phyloP scores from a whole-genome alignment of 2,329 filamentous ascomycete species.

The Microthyrium microscopicum region DNA sequence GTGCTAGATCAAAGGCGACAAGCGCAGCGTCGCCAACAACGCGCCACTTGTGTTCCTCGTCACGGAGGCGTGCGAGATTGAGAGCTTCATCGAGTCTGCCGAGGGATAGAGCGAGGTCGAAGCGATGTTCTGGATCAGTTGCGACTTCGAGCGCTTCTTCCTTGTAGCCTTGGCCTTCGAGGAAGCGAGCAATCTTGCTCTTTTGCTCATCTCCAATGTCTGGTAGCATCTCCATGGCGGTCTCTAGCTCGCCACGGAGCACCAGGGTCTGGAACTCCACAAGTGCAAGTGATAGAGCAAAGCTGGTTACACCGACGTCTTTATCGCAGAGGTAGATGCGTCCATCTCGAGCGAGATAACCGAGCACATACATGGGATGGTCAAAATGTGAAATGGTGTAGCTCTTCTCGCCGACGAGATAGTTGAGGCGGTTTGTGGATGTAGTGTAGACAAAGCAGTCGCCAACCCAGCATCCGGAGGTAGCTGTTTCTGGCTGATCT shows the following conservation, averaged over 20 bases:
- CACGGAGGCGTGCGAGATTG: slow-evolving; percentile 63
- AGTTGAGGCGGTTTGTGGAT: slow-evolving; percentile 89
- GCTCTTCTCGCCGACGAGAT: slow-evolving; percentile 92
- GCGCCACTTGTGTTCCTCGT: slow-evolving; percentile 97
- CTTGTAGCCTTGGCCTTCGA: slow-evolving; percentile 94
- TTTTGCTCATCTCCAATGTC: slow-evolving; percentile 83
- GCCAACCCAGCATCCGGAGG: slow-evolving; percentile 75
- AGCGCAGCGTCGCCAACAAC: slow-evolving; percentile 86
- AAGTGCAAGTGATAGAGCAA: slow-evolving; percentile 76
- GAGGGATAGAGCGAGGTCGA: slow-evolving; percentile 73
- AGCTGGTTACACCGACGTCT: slow-evolving; percentile 82
- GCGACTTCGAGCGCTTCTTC: slow-evolving; percentile 88
- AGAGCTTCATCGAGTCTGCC: slow-evolving; percentile 74
- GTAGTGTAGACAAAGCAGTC: slow-evolving; percentile 99
- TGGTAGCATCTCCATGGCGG: slow-evolving; percentile 67
- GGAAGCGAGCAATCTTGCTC: slow-evolving; percentile 94
- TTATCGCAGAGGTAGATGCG: slow-evolving; percentile 91
- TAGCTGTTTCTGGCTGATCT: slow-evolving; percentile 54
- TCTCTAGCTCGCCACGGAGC: slow-evolving; percentile 81
- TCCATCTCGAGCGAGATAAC: slow-evolving; percentile 91
- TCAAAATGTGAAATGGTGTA: slow-evolving; percentile 98
- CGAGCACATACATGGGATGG: slow-evolving; percentile 82
- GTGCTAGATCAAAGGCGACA: slow-evolving; percentile 64
- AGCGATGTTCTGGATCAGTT: slow-evolving; percentile 89
- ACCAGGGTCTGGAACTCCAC: slow-evolving; percentile 96